phyloP scores from a whole-genome alignment of 257 asterid species.

The Oldenlandia corymbosa region DNA sequence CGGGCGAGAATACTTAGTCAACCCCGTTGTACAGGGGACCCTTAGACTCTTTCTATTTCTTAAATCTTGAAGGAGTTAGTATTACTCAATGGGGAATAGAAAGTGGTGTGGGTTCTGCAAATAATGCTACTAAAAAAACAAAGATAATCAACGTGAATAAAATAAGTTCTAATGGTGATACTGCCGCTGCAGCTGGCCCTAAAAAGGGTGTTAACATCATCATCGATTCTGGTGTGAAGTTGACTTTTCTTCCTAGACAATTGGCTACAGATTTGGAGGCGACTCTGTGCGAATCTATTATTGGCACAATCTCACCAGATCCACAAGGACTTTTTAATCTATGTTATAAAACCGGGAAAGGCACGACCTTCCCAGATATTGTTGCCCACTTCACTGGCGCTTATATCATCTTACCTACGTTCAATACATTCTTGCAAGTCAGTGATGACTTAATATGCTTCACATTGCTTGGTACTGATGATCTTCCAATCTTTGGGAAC shows the following conservation, averaged over 20 bases:
- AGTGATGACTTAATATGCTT: conserved; percentile 32
- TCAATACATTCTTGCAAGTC: conserved; percentile 34
- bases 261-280: conserved; percentile 27
- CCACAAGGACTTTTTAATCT: conserved; percentile 14
- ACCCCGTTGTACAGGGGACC: conserved; percentile 37
- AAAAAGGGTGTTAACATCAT: conserved; percentile 52
- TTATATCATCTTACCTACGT: conserved; percentile 30
- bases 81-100: conserved; percentile 19
- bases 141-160: too few relatives aligned
- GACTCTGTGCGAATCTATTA: conserved; percentile 6
- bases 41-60: conserved; percentile 33
- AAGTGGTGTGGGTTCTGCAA: too few relatives aligned
- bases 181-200: too few relatives aligned
- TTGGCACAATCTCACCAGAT: conserved; percentile 6
- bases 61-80: conserved; percentile 37
- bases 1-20: conserved; percentile 26
- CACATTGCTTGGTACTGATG: conserved; percentile 21
- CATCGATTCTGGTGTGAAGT: conserved; percentile 58
- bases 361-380: conserved; percentile 17
- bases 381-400: conserved; percentile 42
- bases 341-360: conserved; percentile 24
- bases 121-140: too few relatives aligned
- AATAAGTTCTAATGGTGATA: too few relatives aligned
- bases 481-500: conserved; percentile 40
- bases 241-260: conserved; percentile 31